These are phyloP conservation scores for Chaetoceros tenuissimus DNA, from an alignment of 108 stramenopile species.

Conservation along the genomic window DNA sequence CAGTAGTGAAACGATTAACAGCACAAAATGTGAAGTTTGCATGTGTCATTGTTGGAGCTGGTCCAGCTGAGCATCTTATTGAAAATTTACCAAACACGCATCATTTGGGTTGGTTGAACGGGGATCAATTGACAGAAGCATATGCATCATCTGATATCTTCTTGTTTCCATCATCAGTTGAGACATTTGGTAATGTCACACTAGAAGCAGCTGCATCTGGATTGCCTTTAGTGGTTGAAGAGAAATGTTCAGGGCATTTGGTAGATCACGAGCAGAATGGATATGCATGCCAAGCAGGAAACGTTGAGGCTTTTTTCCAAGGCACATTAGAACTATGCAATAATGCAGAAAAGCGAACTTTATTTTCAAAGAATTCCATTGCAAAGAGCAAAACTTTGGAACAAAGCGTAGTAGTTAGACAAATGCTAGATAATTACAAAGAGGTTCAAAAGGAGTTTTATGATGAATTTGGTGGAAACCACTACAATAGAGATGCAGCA, in stretches of 20 bases:
- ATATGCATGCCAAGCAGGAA: conserved; percentile 31
- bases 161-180: conserved; percentile 68
- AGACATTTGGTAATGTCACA: conserved; percentile 82
- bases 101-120: conserved; percentile 56
- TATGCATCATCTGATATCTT: conserved; percentile 77
- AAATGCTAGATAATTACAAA: conserved; percentile 50
- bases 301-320: conserved; percentile 39
- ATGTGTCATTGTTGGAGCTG: conserved; percentile 58
- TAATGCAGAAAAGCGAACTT: conserved; percentile 19
- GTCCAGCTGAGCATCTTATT: conserved; percentile 34
- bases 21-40: conserved; percentile 22
- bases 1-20: conserved; percentile 30
- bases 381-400: conserved; percentile 26
- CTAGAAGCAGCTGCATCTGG: conserved; percentile 81
- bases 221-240: conserved; percentile 67
- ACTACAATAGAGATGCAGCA: conserved; percentile 34
- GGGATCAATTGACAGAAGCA: conserved; percentile 43
- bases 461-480: conserved; percentile 30
- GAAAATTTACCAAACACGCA: conserved; percentile 34
- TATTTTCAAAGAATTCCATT: conserved; percentile 20
- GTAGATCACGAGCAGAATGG: conserved; percentile 44
- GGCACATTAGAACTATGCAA: conserved; percentile 25
- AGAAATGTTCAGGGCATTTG: conserved; percentile 58
- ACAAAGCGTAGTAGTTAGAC: conserved; percentile 22
- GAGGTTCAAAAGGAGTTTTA: conserved; percentile 40